Base-by-base conservation (phyloP, 345 rosid genomes). In the Limnanthes douglasii region DNA sequence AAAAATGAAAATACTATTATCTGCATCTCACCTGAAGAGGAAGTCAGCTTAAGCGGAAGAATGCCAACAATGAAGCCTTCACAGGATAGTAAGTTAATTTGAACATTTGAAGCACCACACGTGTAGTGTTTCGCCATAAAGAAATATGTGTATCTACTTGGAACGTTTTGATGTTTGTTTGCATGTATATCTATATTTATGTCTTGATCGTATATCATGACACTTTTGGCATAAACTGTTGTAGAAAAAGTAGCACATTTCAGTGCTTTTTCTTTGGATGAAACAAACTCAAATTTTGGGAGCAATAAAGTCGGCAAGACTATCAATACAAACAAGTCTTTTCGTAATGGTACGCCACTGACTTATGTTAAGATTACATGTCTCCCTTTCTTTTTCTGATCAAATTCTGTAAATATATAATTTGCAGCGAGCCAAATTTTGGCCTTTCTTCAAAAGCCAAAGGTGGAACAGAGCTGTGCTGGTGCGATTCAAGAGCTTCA, bases 361-460 rank as follows among this genome's bases (percentile, higher is more conserved):
- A 34, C 50, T 31, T 26, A 19, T 16, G 18, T 11, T 11, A 3
- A 5, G 28, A n/a, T n/a, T n/a, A n/a, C n/a, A n/a, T n/a, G n/a
- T n/a, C 15, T 31, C 30, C 33, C 16, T 15, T 34, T 24, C 34
- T 18, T 18, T 12, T 26, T 21, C 13, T 18, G 22, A 42, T 9
- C 17, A 5, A 18, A 27, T 19, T 18, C 41, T 16, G 6, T 17
- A 32, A 46, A 22, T 32, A 56, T 31, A 46, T 31, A 48, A 28
- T 13, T 11, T 67, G 60, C 65, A 86, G 93, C 76, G 42, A 39
- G 27, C 31, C 72, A 76, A 38, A 86, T 78, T 36, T 54, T 73
- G 56, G 67, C 83, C 28, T 34, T 70, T 58, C 95, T 86, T 34
- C 68, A 44, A 45, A 78, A 65, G 45, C 80, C 68, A 18, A 29